Conservation (phyloP, 1,284 basidiomycete genomes). For the Marasmius fiardii region DNA sequence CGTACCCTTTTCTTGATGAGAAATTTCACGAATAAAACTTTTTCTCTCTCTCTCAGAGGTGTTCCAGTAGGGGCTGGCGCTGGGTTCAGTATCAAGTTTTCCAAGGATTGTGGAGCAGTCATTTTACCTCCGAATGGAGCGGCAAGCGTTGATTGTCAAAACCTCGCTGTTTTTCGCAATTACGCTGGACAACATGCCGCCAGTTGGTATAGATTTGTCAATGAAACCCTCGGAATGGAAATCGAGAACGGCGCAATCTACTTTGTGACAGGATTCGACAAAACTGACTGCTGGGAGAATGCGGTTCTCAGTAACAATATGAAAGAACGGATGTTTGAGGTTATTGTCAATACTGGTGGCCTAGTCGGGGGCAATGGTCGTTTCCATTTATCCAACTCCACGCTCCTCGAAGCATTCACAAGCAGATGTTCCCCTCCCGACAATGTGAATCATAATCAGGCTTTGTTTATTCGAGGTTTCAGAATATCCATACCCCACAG, state of each 20-base stretch:
- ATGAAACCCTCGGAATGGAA: no score
- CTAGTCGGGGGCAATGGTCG: neutral
- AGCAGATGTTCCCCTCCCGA: neutral
- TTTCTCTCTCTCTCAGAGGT: neutral
- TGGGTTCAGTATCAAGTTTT: neutral
- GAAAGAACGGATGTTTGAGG: neutral
- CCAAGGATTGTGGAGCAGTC: neutral
- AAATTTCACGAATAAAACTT: no score
- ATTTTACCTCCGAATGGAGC: slow-evolving; percentile 11
- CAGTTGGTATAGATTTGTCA: no score
- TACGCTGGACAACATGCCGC: no score
- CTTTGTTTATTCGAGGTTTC: no score
- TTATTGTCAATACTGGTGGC: neutral
- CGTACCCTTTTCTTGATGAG: neutral
- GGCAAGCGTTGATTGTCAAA: neutral
- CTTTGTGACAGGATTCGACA: slow-evolving; percentile 11
- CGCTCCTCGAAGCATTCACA: neutral
- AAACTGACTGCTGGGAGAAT: slow-evolving; percentile 3
- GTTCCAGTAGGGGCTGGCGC: neutral
- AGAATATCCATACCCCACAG: neutral
- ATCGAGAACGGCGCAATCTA: slow-evolving; percentile 7
- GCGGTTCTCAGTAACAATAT: neutral
- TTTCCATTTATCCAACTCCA: neutral
- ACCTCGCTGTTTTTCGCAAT: no score
- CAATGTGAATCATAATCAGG: neutral